A percentile compares a stretch with the other conserved stretches of the same genome.
Conservation (phyloP, 306 rosid species). For the Dryas alaskensis region DNA sequence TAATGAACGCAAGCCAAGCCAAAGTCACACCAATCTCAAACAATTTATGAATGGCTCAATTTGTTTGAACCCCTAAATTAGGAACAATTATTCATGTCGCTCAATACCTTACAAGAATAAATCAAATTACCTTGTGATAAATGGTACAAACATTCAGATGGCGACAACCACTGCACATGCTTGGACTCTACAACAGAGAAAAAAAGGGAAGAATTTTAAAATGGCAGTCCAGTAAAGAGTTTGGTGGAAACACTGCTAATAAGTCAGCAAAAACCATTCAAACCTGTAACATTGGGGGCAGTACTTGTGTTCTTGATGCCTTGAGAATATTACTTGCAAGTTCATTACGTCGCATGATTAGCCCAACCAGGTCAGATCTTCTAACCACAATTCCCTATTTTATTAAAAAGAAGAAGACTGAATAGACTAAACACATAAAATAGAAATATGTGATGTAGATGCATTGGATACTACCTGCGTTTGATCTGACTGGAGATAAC, state of each 20-base stretch:
- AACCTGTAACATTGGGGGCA: conserved; percentile 81
- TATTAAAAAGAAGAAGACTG: conserved; percentile 20
- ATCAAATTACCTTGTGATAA: conserved; percentile 76
- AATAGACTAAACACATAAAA: conserved; percentile 13
- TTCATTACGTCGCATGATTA: conserved; percentile 85
- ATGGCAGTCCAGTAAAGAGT: conserved; percentile 12
- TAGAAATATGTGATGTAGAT: conserved; percentile 20
- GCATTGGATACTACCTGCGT: conserved; percentile 54
- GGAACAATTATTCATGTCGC: neutral
- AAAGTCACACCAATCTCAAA: neutral
- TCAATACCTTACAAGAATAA: conserved; percentile 10
- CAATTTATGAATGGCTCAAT: neutral
- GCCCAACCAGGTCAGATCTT: conserved; percentile 86
- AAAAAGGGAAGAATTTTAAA: conserved; percentile 23
- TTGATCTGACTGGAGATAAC: conserved; percentile 79
- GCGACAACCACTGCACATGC: conserved; percentile 83
- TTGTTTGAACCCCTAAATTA: neutral
- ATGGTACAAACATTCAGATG: conserved; percentile 83
- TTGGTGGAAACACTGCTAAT: conserved; percentile 19
- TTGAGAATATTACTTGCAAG: conserved; percentile 76
- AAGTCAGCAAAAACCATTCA: conserved; percentile 20
- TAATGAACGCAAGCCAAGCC: neutral
- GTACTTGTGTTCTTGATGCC: conserved; percentile 67
- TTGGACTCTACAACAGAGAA: conserved; percentile 51
- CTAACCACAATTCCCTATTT: conserved; percentile 68